These are phyloP conservation scores for Phytophthora podocarpi DNA, from an alignment of 352 stramenopile species.

Conservation along the genomic window DNA sequence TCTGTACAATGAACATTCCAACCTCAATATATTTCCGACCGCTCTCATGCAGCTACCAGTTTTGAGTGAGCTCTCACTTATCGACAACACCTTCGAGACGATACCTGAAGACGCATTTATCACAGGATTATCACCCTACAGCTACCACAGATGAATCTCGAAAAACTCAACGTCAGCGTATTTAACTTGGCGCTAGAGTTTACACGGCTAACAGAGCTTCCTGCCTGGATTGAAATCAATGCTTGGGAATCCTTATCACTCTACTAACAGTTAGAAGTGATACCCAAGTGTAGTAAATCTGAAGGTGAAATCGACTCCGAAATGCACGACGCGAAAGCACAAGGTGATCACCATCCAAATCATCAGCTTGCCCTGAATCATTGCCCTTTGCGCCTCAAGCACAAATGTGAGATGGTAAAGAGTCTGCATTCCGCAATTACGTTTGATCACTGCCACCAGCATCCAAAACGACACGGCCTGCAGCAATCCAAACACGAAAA, in stretches of 20 bases:
- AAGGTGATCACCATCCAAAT: slow-evolving; percentile 34
- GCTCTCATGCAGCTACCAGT: slow-evolving; percentile 17
- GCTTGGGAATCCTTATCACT: slow-evolving; percentile 1
- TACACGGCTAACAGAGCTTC: slow-evolving; percentile 28
- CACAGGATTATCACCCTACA: background rate
- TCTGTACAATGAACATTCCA: slow-evolving; percentile 29
- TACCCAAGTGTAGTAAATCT: background rate
- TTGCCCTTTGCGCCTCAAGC: slow-evolving; percentile 31
- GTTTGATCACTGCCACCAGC: background rate
- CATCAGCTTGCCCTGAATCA: slow-evolving; percentile 45
- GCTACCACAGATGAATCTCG: background rate
- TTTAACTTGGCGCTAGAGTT: slow-evolving; percentile 35
- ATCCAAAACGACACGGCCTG: slow-evolving; percentile 25
- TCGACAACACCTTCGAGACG: slow-evolving; percentile 29
- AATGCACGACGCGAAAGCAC: slow-evolving; percentile 4
- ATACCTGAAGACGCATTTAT: slow-evolving; percentile 19
- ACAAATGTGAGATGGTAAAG: slow-evolving; percentile 44
- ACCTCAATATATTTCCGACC: slow-evolving; percentile 28
- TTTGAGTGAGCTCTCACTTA: slow-evolving; percentile 35
- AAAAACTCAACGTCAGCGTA: slow-evolving; percentile 6
- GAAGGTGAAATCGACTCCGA: slow-evolving; percentile 4
- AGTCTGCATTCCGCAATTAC: background rate
- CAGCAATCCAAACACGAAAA: slow-evolving; percentile 18
- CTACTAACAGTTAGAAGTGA: background rate
- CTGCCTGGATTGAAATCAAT: slow-evolving; percentile 27